These are phyloP conservation scores for Limtongia smithiae DNA, from an alignment of 805 yeast species.

Conservation along the genomic window DNA sequence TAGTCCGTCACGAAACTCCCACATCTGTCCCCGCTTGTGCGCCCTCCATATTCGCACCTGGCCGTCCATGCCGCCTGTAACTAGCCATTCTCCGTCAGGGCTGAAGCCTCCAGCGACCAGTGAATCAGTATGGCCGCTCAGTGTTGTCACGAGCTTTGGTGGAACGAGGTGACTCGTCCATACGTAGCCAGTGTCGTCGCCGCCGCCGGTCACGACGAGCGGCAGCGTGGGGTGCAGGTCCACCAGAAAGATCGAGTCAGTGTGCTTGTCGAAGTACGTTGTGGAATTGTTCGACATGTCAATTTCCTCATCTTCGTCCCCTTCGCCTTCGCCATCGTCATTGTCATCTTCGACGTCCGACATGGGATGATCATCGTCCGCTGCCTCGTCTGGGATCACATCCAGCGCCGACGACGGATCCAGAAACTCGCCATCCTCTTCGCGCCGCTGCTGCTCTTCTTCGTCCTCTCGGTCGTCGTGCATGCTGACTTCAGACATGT, in stretches of 20 bases:
- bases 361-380: conserved; percentile 12
- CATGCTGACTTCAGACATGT: no score
- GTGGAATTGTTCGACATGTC: conserved; percentile 88
- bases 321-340: conserved; percentile 5
- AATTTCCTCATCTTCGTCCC: conserved; percentile 34
- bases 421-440: neutral
- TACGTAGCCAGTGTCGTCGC: conserved; percentile 80
- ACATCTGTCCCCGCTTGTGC: conserved; percentile 72
- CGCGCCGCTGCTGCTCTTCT: no score
- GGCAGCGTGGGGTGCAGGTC: conserved; percentile 82
- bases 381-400: conserved; percentile 9
- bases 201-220: conserved; percentile 86
- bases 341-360: conserved; percentile 5
- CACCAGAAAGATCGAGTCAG: conserved; percentile 81
- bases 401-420: conserved; percentile 6
- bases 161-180: conserved; percentile 93
- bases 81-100: conserved; percentile 69
- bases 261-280: conserved; percentile 83
- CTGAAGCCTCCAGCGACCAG: conserved; percentile 83
- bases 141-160: conserved; percentile 70
- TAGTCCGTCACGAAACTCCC: conserved; percentile 66
- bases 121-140: conserved; percentile 82
- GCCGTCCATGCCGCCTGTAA: conserved; percentile 96
- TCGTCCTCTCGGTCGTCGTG: no score
- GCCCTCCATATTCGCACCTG: conserved; percentile 69